phyloP scores from a whole-genome alignment of 2,329 filamentous ascomycete genomes.

The Raffaelea arxii region DNA sequence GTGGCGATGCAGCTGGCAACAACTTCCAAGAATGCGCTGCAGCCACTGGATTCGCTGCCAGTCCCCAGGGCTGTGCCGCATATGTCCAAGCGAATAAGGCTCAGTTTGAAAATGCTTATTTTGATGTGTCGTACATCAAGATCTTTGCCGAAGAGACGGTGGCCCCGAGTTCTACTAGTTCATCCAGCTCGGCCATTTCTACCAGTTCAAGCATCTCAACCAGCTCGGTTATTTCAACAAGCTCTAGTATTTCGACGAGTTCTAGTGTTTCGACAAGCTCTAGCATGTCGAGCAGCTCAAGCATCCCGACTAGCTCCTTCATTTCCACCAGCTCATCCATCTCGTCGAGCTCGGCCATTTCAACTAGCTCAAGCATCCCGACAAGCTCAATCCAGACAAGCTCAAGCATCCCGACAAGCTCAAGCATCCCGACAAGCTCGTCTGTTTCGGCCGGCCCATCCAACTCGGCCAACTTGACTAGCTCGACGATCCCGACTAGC shows the following conservation, averaged over 20 bases:
- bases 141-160: slow-evolving; percentile 16
- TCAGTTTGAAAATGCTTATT: slow-evolving; percentile 26
- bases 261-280: neutral
- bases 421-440: slow-evolving; percentile 1
- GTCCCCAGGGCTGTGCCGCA: slow-evolving; percentile 18
- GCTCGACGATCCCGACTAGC: too few relatives aligned
- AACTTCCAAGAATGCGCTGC: slow-evolving; percentile 12
- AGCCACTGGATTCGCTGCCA: slow-evolving; percentile 11
- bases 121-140: slow-evolving; percentile 34
- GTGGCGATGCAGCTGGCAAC: slow-evolving; percentile 56
- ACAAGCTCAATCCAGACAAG: slow-evolving; percentile 4
- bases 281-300: neutral
- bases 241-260: slow-evolving; percentile 1
- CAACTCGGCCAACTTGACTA: slow-evolving; percentile 5
- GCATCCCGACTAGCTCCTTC: neutral
- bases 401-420: slow-evolving; percentile 6
- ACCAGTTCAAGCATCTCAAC: neutral
- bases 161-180: neutral
- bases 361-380: neutral
- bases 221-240: neutral
- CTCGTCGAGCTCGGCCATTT: neutral
- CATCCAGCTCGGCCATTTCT: neutral
- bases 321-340: slow-evolving; percentile 1
- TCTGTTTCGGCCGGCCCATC: neutral
- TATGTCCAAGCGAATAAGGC: slow-evolving; percentile 27